Base-by-base conservation (phyloP, 2,329 filamentous ascomycete genomes). In the Apiospora pterosperma region DNA sequence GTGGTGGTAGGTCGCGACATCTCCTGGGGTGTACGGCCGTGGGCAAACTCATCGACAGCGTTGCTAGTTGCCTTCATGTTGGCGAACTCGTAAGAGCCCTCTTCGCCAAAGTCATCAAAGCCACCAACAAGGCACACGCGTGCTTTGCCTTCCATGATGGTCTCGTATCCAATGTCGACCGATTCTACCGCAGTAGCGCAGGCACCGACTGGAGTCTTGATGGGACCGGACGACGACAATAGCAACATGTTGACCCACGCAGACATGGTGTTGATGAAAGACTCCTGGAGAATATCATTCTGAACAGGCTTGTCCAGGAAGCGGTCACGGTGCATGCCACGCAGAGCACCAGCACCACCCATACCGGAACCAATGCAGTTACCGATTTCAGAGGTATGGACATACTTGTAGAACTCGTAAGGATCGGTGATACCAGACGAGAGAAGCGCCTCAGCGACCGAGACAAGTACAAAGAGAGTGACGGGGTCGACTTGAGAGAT, bases 21-120 rank as follows among this genome's bases (percentile, higher is more conserved):
- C 80, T 99, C 96, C 79, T 90, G 88, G 14, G 96, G 95, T 61
- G 96, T 98, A 70, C 96, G 92, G 59, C 96, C 96, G 74, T 98
- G 96, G 11, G 90, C 93, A 72, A 99, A 92, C 78, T 99, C 96
- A 71, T 98, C 94, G 67, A 97, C 91, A 31, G 95, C 94, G 76
- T 98, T 99, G 86, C 94, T 97, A 64, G 96, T 99, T 66, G 96
- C 96, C 82, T 97, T 97, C 96, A 99, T 99, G 85, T 99, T 99
- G 84, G 96, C 96, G 78, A 99, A 99, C 80, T 99, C 96, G 76
- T 97, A 99, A 1, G 96, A 99, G 62, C 96, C 96, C 81, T 99
- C 96, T 81, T 99, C 96, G 75, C 96, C 93, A 84, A 99, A 97
- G 81, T 99, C 96, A 82, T 99, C 96, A 75, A 99, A 98, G 71